Evolutionary conservation across 1,284 basidiomycete genomes (phyloP).

Genomic region (Rhodotorula sp.): DNA sequence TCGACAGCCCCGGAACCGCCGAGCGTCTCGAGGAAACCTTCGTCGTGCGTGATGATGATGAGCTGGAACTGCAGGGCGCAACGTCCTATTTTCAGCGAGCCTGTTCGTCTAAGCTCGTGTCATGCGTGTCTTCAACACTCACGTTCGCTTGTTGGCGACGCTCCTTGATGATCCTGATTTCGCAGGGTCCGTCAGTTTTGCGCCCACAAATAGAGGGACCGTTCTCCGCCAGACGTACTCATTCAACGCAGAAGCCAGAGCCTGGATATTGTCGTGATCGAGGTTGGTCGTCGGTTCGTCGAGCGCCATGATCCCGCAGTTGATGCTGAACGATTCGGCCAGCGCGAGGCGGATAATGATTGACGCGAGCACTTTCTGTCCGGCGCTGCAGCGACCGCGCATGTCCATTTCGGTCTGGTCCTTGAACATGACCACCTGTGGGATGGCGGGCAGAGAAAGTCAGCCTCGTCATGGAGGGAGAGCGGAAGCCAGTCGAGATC

Average conservation of each 20-base stretch:
- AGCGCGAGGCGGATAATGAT: slow-evolving; percentile 98
- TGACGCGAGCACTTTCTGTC: slow-evolving; percentile 98
- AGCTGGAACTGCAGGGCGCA: slow-evolving; percentile 67
- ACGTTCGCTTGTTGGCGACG: slow-evolving; percentile 75
- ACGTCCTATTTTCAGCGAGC: background rate
- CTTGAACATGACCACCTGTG: slow-evolving; percentile 94
- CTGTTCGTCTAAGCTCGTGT: no score
- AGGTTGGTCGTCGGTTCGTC: slow-evolving; percentile 98
- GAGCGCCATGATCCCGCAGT: slow-evolving; percentile 94
- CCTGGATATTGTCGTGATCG: slow-evolving; percentile 94
- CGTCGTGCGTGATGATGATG: slow-evolving; percentile 90
- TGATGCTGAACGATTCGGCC: slow-evolving; percentile 94
- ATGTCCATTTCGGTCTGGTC: slow-evolving; percentile 99
- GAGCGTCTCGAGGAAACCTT: slow-evolving; percentile 77
- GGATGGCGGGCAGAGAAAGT: no score
- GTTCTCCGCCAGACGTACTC: slow-evolving; percentile 62
- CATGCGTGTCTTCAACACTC: background rate
- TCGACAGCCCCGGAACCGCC: slow-evolving; percentile 85
- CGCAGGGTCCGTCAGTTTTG: background rate
- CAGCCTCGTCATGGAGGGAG: background rate
- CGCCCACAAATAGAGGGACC: background rate
- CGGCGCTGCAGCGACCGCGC: slow-evolving; percentile 96
- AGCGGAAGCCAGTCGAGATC: background rate
- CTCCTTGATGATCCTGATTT: slow-evolving; percentile 80
- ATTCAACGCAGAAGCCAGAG: slow-evolving; percentile 82